Conservation (phyloP, 2,329 filamentous ascomycete genomes). For the Trichoderma atrobrunneum region DNA sequence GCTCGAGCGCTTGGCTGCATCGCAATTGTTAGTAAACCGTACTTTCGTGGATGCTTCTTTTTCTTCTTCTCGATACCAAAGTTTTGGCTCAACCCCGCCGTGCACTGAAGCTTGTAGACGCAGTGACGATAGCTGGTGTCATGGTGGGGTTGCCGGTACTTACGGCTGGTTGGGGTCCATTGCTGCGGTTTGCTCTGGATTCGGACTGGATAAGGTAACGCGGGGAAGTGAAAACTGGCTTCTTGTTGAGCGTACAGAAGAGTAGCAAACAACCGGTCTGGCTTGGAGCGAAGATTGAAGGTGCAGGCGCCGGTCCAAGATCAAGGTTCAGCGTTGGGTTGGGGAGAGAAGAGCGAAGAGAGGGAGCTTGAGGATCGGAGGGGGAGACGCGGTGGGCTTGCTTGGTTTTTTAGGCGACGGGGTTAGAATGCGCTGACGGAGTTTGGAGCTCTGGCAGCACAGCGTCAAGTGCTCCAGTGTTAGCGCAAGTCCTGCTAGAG, state of each 20-base stretch:
- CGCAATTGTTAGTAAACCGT: constrained; percentile 17
- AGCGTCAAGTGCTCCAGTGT: background rate
- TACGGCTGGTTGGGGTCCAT: constrained; percentile 20
- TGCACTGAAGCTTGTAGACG: constrained; percentile 9
- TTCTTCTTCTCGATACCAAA: background rate
- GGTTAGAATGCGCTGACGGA: constrained; percentile 17
- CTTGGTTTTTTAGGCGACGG: constrained; percentile 16
- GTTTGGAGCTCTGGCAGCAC: constrained; percentile 9
- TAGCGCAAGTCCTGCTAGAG: constrained; percentile 11
- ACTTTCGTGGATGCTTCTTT: background rate
- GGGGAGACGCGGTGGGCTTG: constrained; percentile 13
- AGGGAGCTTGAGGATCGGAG: constrained; percentile 8
- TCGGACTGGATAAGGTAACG: background rate
- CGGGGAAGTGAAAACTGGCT: background rate
- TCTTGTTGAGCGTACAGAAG: background rate
- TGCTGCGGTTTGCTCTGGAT: constrained; percentile 17
- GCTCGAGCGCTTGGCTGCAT: constrained; percentile 71
- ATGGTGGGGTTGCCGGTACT: constrained; percentile 20
- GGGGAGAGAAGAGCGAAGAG: background rate
- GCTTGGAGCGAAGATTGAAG: background rate
- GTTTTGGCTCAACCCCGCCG: constrained; percentile 17
- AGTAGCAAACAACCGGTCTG: background rate
- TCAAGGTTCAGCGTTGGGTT: constrained; percentile 7
- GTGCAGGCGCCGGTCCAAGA: constrained; percentile 2
- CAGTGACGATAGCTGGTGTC: constrained; percentile 19